These are phyloP conservation scores for Candida endomychidarum DNA, from an alignment of 805 yeast species.

Conservation along the genomic window DNA sequence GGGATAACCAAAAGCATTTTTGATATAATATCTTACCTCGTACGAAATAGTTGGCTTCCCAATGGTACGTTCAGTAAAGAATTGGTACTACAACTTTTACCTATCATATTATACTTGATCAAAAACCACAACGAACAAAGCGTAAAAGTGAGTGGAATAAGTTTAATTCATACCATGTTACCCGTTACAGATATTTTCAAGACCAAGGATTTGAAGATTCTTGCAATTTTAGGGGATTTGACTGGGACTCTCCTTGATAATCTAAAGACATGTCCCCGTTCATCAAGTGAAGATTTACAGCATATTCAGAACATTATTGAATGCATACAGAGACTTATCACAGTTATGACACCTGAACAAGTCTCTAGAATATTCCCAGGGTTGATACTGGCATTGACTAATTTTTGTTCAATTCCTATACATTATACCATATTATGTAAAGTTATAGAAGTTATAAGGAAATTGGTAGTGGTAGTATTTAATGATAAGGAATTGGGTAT, in stretches of 20 bases:
- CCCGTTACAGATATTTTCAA: slow-evolving; percentile 8
- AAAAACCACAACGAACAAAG: neutral
- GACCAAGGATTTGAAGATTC: slow-evolving; percentile 17
- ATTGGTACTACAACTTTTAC: slow-evolving; percentile 36
- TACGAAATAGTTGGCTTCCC: slow-evolving; percentile 28
- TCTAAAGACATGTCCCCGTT: slow-evolving; percentile 9
- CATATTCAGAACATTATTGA: slow-evolving; percentile 16
- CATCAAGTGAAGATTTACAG: slow-evolving; percentile 18
- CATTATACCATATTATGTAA: slow-evolving; percentile 23
- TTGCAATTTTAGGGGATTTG: slow-evolving; percentile 30
- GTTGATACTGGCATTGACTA: slow-evolving; percentile 30
- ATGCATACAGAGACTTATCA: slow-evolving; percentile 9
- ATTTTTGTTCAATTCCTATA: slow-evolving; percentile 24
- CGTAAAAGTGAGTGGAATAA: neutral
- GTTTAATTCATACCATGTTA: neutral
- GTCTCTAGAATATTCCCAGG: slow-evolving; percentile 43
- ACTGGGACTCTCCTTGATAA: slow-evolving; percentile 25
- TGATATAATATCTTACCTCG: slow-evolving; percentile 28
- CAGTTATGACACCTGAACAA: slow-evolving; percentile 27
- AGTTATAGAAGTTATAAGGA: slow-evolving; percentile 22
- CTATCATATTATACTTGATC: slow-evolving; percentile 23
- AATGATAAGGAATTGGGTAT: slow-evolving; percentile 21
- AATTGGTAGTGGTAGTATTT: slow-evolving; percentile 29
- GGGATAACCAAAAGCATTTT: slow-evolving; percentile 23
- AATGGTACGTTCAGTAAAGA: slow-evolving; percentile 20